Base-by-base conservation (phyloP, 2,329 filamentous ascomycete species). In the Anisogramma anomala region DNA sequence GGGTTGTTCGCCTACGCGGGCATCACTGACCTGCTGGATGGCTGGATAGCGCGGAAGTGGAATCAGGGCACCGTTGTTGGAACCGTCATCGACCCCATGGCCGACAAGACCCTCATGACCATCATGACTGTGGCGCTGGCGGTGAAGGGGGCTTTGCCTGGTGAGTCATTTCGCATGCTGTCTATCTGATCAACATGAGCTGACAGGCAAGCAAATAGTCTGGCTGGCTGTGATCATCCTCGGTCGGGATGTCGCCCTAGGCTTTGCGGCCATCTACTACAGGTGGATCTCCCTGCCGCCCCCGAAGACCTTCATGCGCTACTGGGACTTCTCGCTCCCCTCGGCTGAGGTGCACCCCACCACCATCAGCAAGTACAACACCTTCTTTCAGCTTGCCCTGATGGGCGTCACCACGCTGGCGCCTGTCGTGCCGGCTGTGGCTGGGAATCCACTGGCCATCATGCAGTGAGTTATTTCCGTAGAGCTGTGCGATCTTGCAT, bases 251-350 rank as follows among this genome's bases (percentile, higher is more conserved):
- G 74, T 84, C 31, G 84, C 80, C 15, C 72, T 98, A 4, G 87
- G 74, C 19, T 71, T 94, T 17, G 78, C 87, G 2, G 91, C 91
- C 18, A 79, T 98, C 51, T 96, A 95, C 66, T 96, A 91, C 61
- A 82, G 91, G 49, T 96, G 86, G 75, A 93, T 95, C 50, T 93
- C 85, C 2, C 72, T 98, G 5, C 91, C 91, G 0, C 80, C 84
- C 0, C 91, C 91, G 2, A 96, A 96, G 64, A 96, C 91, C 0
- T 84, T 95, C 61, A 65, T 74, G 14, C 71, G 91, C 14, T 98
- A 96, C 63, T 98, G 91, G 91, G 91, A 98, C 62, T 96, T 98
- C 57, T 89, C 84, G 3, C 72, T 98, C 11, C 91, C 85, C 2
- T 84, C 79, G 28, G 85, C 85, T 3, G 84, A 91, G 61, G 85